These are phyloP conservation scores for Aaosphaeria arxii DNA, from an alignment of 2,329 filamentous ascomycete species.

Conservation along the genomic window DNA sequence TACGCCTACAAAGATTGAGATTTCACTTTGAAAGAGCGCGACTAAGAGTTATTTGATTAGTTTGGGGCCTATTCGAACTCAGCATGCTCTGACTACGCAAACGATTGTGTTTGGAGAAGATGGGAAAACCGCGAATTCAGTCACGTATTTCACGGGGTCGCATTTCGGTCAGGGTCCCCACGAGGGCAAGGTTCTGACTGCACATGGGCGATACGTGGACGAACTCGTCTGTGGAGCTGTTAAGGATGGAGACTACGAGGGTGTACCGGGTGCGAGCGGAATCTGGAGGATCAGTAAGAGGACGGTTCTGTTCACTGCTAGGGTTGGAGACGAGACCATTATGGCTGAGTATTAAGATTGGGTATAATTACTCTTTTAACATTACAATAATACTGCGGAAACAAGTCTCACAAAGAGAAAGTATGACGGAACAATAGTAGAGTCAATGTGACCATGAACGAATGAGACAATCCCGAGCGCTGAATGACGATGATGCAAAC, in stretches of 20 bases:
- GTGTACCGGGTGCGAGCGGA: slow-evolving; percentile 36
- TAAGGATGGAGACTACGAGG: slow-evolving; percentile 19
- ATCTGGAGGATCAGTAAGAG: slow-evolving; percentile 39
- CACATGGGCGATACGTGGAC: slow-evolving; percentile 43
- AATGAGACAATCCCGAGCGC: too few species aligned
- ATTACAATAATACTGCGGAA: neutral
- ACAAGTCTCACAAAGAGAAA: too few species aligned
- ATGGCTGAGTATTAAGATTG: slow-evolving; percentile 22
- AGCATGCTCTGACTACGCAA: slow-evolving; percentile 45
- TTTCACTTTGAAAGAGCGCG: neutral
- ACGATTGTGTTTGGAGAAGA: slow-evolving; percentile 29
- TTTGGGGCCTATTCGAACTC: slow-evolving; percentile 39
- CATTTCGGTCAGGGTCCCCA: slow-evolving; percentile 45
- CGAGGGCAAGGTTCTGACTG: slow-evolving; percentile 39
- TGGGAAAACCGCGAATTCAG: slow-evolving; percentile 22
- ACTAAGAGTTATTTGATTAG: slow-evolving; percentile 13
- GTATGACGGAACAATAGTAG: too few species aligned
- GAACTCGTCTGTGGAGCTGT: slow-evolving; percentile 26
- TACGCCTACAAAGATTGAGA: slow-evolving; percentile 6
- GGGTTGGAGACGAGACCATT: slow-evolving; percentile 33
- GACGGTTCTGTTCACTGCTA: slow-evolving; percentile 36
- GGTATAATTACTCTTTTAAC: neutral
- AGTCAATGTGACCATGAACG: too few species aligned
- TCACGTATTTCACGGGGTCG: slow-evolving; percentile 42
- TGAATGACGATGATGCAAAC: too few species aligned